Percentiles rank a stretch among this genome's conserved stretches.
phyloP scores from a whole-genome alignment of 441 rosid species.

The Erodium texanum region DNA sequence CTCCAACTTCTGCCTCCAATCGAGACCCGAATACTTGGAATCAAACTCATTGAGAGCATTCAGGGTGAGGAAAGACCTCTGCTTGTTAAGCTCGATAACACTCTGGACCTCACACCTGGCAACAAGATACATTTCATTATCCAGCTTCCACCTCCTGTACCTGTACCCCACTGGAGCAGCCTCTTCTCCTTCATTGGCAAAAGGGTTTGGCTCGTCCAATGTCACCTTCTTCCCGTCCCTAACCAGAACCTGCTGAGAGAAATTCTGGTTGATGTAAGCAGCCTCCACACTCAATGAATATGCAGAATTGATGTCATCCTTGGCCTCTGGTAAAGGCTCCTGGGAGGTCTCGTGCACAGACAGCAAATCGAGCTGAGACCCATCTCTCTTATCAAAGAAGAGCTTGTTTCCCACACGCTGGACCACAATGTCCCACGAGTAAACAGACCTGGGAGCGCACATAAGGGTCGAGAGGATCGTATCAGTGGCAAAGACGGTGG shows the following conservation, averaged over 20 bases:
- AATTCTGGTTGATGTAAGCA: conserved; percentile 78
- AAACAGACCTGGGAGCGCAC: conserved; percentile 83
- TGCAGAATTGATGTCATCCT: conserved; percentile 82
- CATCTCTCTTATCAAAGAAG: conserved; percentile 78
- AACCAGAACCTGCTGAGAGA: conserved; percentile 72
- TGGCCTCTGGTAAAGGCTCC: conserved; percentile 80
- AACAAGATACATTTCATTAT: conserved; percentile 57
- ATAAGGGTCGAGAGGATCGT: conserved; percentile 63
- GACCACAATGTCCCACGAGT: conserved; percentile 82
- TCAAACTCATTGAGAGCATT: conserved; percentile 92
- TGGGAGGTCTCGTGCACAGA: conserved; percentile 83
- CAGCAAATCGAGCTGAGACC: conserved; percentile 74
- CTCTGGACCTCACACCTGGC: conserved; percentile 89
- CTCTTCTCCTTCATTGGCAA: conserved; percentile 80
- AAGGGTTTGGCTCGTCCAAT: conserved; percentile 74
- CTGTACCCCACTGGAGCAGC: conserved; percentile 81
- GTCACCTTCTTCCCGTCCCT: conserved; percentile 72
- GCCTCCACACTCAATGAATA: conserved; percentile 75
- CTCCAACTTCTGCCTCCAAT: conserved; percentile 95
- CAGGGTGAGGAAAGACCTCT: conserved; percentile 60
- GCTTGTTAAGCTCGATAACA: conserved; percentile 60
- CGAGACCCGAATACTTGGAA: conserved; percentile 84
- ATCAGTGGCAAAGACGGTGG: conserved; percentile 80
- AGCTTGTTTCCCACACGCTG: conserved; percentile 80
- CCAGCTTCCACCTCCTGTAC: conserved; percentile 90